Conservation (phyloP, 192 early-diverging fungal species). For the Backusella circina region DNA sequence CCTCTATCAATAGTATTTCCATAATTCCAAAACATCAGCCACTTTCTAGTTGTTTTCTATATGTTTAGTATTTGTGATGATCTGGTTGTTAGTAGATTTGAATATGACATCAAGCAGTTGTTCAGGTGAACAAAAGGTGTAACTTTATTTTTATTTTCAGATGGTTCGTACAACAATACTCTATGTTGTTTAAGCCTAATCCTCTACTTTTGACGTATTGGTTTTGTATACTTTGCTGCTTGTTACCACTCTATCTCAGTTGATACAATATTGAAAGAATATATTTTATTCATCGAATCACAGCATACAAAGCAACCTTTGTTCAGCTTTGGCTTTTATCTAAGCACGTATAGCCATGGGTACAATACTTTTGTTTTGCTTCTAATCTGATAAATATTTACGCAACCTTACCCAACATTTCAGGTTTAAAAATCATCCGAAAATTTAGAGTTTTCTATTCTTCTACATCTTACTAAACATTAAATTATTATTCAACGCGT, state of each 20-base stretch:
- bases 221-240: neutral
- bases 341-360: too few relatives aligned
- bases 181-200: neutral
- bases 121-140: neutral
- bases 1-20: neutral
- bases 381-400: too few relatives aligned
- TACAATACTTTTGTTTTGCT: too few relatives aligned
- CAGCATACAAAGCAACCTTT: too few relatives aligned
- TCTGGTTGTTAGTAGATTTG: neutral
- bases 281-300: too few relatives aligned
- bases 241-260: neutral
- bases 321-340: too few relatives aligned
- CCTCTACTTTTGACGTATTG: neutral
- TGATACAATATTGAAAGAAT: too few relatives aligned
- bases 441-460: too few relatives aligned
- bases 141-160: neutral
- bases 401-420: too few relatives aligned
- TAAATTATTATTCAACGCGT: too few relatives aligned
- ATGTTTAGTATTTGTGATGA: neutral
- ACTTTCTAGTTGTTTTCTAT: neutral
- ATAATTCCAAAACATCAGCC: neutral
- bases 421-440: too few relatives aligned
- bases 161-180: neutral
- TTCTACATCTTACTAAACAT: too few relatives aligned
- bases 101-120: neutral